Conservation (phyloP, 2,329 filamentous ascomycete species). For the Alternaria arbusti region DNA sequence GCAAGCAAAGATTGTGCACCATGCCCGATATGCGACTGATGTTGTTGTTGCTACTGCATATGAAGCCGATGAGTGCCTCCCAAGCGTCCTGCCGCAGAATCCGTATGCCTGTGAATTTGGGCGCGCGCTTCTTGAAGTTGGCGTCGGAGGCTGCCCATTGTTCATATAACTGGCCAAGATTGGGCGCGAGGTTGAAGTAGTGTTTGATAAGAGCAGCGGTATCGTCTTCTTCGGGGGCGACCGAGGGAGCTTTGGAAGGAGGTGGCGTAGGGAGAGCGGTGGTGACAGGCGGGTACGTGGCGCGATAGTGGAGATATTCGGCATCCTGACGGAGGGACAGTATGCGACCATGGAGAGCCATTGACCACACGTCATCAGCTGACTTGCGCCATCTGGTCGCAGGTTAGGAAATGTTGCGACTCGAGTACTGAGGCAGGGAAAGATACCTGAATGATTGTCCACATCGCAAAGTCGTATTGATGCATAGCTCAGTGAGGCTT, state of each 20-base stretch:
- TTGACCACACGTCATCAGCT: constrained; percentile 82
- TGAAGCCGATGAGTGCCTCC: constrained; percentile 93
- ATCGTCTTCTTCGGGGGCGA: constrained; percentile 63
- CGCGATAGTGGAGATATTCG: constrained; percentile 78
- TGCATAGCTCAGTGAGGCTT: constrained; percentile 82
- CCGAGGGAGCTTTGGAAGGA: constrained; percentile 45
- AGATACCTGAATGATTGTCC: constrained; percentile 84
- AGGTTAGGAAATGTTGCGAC: constrained; percentile 11
- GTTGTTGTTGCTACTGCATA: constrained; percentile 99
- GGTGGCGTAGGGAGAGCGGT: constrained; percentile 46
- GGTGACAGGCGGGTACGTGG: constrained; percentile 60
- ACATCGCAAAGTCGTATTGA: constrained; percentile 92
- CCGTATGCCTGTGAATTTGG: constrained; percentile 86
- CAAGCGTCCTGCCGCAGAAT: constrained; percentile 95
- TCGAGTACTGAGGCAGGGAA: background rate
- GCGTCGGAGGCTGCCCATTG: constrained; percentile 86
- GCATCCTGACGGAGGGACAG: constrained; percentile 84
- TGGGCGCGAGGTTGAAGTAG: constrained; percentile 86
- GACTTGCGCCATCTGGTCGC: constrained; percentile 79
- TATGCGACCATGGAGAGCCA: constrained; percentile 83
- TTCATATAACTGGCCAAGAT: constrained; percentile 77
- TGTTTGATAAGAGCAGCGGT: constrained; percentile 77
- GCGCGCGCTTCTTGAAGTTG: constrained; percentile 88
- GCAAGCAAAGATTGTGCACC: constrained; percentile 87
- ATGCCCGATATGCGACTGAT: constrained; percentile 95